Evolutionary conservation across 2,329 filamentous ascomycete genomes (phyloP).

Genomic region (Fusarium solani-melongenae): DNA sequence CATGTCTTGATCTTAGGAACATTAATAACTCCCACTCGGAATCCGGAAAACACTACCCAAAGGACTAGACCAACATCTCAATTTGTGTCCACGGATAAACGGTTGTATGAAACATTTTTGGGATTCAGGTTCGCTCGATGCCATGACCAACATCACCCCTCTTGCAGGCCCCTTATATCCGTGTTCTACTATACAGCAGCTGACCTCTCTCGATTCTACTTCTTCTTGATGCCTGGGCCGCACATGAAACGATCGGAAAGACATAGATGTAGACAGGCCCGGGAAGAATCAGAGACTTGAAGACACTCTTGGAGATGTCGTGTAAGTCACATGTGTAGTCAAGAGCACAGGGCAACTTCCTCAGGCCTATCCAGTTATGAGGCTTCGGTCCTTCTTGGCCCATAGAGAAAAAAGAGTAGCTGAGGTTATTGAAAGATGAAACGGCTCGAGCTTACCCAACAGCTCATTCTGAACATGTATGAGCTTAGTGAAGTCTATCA

Average conservation of each 20-base stretch:
- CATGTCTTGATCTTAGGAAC: not conserved
- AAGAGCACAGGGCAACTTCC: not conserved
- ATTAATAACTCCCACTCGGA: not conserved
- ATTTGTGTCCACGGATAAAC: not conserved
- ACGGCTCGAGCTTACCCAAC: not conserved
- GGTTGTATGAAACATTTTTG: not conserved
- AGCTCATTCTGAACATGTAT: not conserved
- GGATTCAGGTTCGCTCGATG: not conserved
- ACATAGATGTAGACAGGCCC: not conserved
- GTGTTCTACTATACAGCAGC: not conserved
- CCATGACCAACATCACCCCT: not conserved
- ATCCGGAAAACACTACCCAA: too few species aligned
- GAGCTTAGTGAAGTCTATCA: not conserved
- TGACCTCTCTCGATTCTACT: not conserved
- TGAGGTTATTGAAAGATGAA: not conserved
- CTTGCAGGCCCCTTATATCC: not conserved
- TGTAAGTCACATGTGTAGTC: not conserved
- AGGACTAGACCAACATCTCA: not conserved
- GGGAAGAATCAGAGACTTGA: not conserved
- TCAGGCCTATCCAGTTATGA: not conserved
- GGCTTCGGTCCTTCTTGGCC: not conserved
- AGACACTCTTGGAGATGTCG: rapidly evolving
- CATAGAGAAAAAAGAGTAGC: rapidly evolving
- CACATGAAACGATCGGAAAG: not conserved
- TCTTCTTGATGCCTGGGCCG: not conserved